A percentile compares a stretch with the other conserved stretches of the same genome.
phyloP scores from a whole-genome alignment of 306 rosid species.

The Luffa aegyptiaca region DNA sequence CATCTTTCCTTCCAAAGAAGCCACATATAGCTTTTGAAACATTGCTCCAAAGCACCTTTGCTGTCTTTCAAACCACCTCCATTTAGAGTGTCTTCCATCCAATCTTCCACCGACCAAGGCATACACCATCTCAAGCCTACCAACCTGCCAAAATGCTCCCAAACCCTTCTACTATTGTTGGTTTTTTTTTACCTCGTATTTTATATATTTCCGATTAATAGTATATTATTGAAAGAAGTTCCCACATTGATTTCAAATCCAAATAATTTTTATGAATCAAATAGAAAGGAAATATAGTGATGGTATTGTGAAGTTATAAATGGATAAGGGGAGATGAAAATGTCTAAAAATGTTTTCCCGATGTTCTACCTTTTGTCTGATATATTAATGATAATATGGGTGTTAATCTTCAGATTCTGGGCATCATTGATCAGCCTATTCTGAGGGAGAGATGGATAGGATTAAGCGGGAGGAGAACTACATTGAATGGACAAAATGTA shows the following conservation, averaged over 20 bases:
- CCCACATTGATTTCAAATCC: background rate
- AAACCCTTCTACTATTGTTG: background rate
- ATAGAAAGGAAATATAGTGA: background rate
- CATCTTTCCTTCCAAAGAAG: too few relatives aligned
- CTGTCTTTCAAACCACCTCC: too few relatives aligned
- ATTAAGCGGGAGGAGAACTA: constrained; percentile 61
- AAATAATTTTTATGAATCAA: background rate
- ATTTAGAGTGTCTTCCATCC: too few relatives aligned
- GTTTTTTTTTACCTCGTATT: background rate
- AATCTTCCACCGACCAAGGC: too few relatives aligned
- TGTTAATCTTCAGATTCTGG: constrained; percentile 52
- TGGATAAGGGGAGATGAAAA: background rate
- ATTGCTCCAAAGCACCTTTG: too few relatives aligned
- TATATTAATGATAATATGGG: background rate
- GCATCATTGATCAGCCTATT: constrained; percentile 85
- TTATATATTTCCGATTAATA: background rate
- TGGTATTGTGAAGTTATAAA: background rate
- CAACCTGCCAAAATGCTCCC: too few relatives aligned
- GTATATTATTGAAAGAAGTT: background rate
- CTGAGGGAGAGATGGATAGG: constrained; percentile 93
- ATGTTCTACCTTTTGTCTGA: background rate
- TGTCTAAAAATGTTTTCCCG: background rate
- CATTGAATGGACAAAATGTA: constrained; percentile 62
- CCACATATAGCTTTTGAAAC: too few relatives aligned
- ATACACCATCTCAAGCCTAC: too few relatives aligned